Conservation (phyloP, 2,329 filamentous ascomycete genomes). For the Pestalotiopsis sp. region DNA sequence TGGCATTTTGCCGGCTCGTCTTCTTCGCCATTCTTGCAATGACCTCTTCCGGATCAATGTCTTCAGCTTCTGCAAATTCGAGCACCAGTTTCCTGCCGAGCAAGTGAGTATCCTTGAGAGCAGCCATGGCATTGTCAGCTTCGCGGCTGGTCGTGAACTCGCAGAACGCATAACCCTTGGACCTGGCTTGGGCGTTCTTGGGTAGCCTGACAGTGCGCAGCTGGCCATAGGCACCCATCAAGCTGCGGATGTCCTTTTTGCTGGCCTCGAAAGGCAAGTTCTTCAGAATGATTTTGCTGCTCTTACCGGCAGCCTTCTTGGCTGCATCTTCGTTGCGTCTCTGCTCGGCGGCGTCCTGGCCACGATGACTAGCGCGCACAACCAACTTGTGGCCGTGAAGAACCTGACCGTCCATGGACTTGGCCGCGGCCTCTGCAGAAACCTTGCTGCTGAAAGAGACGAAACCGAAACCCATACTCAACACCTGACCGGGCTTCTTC, state of each 20-base stretch:
- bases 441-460: slow-evolving; percentile 80
- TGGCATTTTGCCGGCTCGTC: slow-evolving; percentile 85
- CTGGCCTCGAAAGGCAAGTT: slow-evolving; percentile 95
- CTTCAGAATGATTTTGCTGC: slow-evolving; percentile 96
- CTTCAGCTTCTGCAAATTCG: slow-evolving; percentile 86
- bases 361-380: slow-evolving; percentile 85
- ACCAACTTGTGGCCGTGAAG: slow-evolving; percentile 86
- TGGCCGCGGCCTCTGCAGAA: slow-evolving; percentile 76
- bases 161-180: slow-evolving; percentile 94
- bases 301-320: slow-evolving; percentile 74
- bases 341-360: slow-evolving; percentile 84
- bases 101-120: slow-evolving; percentile 89
- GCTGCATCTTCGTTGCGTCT: slow-evolving; percentile 78
- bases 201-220: slow-evolving; percentile 90
- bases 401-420: slow-evolving; percentile 83
- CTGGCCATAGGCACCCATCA: slow-evolving; percentile 89
- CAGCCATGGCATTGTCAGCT: slow-evolving; percentile 86
- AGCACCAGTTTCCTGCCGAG: slow-evolving; percentile 86
- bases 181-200: slow-evolving; percentile 87
- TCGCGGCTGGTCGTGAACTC: slow-evolving; percentile 92
- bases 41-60: slow-evolving; percentile 90
- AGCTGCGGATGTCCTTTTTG: slow-evolving; percentile 84
- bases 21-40: slow-evolving; percentile 97
- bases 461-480: slow-evolving; percentile 98
- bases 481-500: slow-evolving; percentile 82